phyloP scores from a whole-genome alignment of 805 yeast species.

The Candida vartiovaarae region DNA sequence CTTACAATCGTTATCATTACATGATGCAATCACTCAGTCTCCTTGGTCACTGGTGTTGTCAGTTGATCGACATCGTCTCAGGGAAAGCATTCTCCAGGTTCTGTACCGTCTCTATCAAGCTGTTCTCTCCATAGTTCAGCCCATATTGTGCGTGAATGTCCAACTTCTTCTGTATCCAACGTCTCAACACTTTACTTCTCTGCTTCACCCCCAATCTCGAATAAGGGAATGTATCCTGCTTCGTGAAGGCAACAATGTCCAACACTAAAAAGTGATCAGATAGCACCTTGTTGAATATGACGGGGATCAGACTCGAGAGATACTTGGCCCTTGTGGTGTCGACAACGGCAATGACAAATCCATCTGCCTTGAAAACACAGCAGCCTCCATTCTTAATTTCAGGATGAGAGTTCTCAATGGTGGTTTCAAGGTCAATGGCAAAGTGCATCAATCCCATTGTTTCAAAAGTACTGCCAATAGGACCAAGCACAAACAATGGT shows the following conservation, averaged over 20 bases:
- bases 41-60: too few species aligned
- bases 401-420: conserved; percentile 48
- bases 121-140: conserved; percentile 60
- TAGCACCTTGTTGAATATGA: conserved; percentile 71
- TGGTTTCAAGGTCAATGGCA: conserved; percentile 72
- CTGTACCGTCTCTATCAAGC: conserved; percentile 50
- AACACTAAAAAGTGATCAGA: conserved; percentile 75
- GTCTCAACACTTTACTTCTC: conserved; percentile 55
- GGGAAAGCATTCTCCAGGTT: conserved; percentile 25
- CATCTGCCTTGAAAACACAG: conserved; percentile 77
- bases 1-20: too few species aligned
- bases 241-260: conserved; percentile 79
- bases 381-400: conserved; percentile 48
- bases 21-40: too few species aligned
- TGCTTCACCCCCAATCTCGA: conserved; percentile 74
- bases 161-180: conserved; percentile 47
- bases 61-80: conserved; percentile 5
- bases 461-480: conserved; percentile 82
- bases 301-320: conserved; percentile 73
- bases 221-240: conserved; percentile 53
- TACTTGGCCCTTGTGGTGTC: conserved; percentile 47
- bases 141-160: conserved; percentile 39
- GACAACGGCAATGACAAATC: conserved; percentile 66
- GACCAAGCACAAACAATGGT: conserved; percentile 77
- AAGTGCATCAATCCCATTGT: conserved; percentile 87